Conservation (phyloP, 306 rosid species). For the Senna siamea region DNA sequence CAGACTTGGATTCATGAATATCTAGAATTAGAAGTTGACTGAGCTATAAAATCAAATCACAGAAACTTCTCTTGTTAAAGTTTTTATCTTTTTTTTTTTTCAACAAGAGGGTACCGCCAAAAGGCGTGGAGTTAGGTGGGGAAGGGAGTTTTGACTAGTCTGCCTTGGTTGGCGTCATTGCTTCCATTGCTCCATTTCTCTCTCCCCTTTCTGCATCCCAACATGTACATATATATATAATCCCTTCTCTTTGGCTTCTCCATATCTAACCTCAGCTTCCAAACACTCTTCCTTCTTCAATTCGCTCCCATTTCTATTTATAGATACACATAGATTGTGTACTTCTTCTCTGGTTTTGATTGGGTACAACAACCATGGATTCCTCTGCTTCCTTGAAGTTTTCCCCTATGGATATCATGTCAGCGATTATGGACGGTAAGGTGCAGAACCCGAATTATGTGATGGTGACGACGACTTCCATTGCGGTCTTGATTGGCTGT, state of each 20-base stretch:
- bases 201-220: constrained; percentile 34
- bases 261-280: background rate
- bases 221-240: background rate
- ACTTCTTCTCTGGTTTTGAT: too few species aligned
- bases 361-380: constrained; percentile 47
- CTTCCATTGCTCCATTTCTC: too few species aligned
- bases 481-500: constrained; percentile 87
- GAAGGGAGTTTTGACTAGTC: constrained; percentile 53
- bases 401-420: constrained; percentile 87
- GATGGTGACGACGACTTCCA: constrained; percentile 76
- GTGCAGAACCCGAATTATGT: constrained; percentile 69
- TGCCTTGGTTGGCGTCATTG: constrained; percentile 62
- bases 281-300: constrained; percentile 28
- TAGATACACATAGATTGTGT: too few species aligned
- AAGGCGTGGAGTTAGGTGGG: constrained; percentile 53
- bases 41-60: too few species aligned
- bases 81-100: too few species aligned
- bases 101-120: too few species aligned
- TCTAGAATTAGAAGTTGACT: too few species aligned
- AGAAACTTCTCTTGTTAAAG: too few species aligned
- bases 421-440: constrained; percentile 77
- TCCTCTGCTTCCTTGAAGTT: constrained; percentile 69
- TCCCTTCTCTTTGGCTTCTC: background rate
- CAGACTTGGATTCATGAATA: background rate
- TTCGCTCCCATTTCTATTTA: constrained; percentile 38